A percentile compares a stretch with the other conserved stretches of the same genome.
These are phyloP conservation scores for Saturnispora quitensis DNA, from an alignment of 805 yeast genomes.

Conservation along the genomic window DNA sequence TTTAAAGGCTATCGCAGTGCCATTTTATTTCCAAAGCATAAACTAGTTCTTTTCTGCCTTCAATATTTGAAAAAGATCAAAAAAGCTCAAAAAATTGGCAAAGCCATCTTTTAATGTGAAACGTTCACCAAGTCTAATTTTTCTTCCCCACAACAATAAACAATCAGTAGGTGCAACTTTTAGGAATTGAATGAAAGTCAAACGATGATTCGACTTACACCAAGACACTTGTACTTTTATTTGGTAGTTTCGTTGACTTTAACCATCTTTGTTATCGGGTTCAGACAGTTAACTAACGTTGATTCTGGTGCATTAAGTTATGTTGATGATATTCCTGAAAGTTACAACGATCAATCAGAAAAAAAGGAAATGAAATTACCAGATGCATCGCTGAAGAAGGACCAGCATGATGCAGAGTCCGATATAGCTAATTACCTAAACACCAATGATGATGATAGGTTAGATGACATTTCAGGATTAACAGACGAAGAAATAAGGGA, in stretches of 20 bases:
- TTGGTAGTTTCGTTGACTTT: not conserved
- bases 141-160: not conserved
- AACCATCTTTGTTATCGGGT: not conserved
- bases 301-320: not conserved
- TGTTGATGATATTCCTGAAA: slow-evolving; percentile 2
- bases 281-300: not conserved
- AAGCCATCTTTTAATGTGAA: not conserved
- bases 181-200: not conserved
- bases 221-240: slow-evolving; percentile 2
- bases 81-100: not conserved
- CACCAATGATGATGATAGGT: not conserved
- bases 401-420: slow-evolving; percentile 2
- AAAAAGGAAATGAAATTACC: not conserved
- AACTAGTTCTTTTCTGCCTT: not conserved
- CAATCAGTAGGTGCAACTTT: not conserved
- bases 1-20: not conserved
- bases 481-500: slow-evolving; percentile 15
- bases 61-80: not conserved
- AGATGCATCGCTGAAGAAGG: not conserved
- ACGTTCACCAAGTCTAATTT: not conserved
- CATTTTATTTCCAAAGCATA: not conserved
- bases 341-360: not conserved
- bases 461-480: slow-evolving; percentile 7
- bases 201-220: slow-evolving; percentile 4
- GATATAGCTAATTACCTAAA: slow-evolving; percentile 1